Evolutionary conservation across 805 yeast genomes (phyloP).

Genomic region (Nakazawaea siamensis): DNA sequence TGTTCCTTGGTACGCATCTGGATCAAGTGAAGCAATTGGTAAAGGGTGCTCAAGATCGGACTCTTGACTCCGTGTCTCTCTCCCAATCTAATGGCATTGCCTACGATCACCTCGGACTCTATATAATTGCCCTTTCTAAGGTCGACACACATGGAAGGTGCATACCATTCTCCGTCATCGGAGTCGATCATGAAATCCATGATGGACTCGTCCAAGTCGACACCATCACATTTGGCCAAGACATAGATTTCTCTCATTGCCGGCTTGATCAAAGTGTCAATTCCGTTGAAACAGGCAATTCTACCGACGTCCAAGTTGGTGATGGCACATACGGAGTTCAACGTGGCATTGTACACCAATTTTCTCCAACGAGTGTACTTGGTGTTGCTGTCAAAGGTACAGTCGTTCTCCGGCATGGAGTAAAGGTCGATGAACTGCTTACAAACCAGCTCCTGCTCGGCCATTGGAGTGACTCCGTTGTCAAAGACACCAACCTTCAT

Average conservation of each 20-base stretch:
- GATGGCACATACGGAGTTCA: conserved; percentile 36
- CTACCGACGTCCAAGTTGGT: conserved; percentile 33
- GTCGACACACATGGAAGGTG: conserved; percentile 44
- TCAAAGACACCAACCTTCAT: conserved; percentile 27
- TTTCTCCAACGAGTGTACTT: conserved; percentile 37
- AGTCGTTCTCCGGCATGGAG: conserved; percentile 21
- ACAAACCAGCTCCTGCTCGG: conserved; percentile 21
- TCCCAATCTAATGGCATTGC: conserved; percentile 28
- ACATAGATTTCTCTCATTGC: conserved; percentile 36
- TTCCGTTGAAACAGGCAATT: conserved; percentile 21
- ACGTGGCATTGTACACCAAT: conserved; percentile 37
- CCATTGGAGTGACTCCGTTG: conserved; percentile 20
- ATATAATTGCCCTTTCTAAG: conserved; percentile 30
- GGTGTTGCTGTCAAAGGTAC: conserved; percentile 25
- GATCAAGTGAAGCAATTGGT: conserved; percentile 20
- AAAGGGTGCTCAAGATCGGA: conserved; percentile 21
- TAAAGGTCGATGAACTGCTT: conserved; percentile 25
- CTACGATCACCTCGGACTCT: conserved; percentile 35
- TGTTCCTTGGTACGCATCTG: conserved; percentile 24
- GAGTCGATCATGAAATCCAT: conserved; percentile 31
- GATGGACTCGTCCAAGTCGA: conserved; percentile 23
- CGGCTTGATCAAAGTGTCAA: conserved; percentile 23
- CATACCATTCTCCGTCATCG: conserved; percentile 30
- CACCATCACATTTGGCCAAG: conserved; percentile 41
- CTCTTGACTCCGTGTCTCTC: conserved; percentile 21